Evolutionary conservation across 108 stramenopile genomes (phyloP).

Genomic region (Cyclotella baltica): DNA sequence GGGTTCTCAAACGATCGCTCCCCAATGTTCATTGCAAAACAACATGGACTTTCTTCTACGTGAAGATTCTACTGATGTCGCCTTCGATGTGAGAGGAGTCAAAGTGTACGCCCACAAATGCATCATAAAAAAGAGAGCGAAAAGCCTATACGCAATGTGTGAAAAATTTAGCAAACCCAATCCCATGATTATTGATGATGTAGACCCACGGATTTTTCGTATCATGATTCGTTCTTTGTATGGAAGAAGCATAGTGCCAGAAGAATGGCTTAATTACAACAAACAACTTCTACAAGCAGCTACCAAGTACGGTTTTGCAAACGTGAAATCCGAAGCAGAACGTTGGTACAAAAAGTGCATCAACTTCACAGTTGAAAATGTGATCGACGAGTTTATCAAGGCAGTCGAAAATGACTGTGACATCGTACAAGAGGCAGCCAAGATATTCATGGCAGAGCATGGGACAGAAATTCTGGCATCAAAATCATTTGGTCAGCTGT

Average conservation of each 20-base stretch:
- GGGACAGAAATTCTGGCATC: neutral
- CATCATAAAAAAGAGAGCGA: neutral
- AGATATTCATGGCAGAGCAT: neutral
- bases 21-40: too few relatives aligned
- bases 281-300: neutral
- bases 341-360: neutral
- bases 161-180: neutral
- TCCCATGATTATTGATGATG: slow-evolving; percentile 5
- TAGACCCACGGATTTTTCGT: neutral
- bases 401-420: neutral
- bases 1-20: too few relatives aligned
- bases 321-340: neutral
- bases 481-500: neutral
- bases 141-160: neutral
- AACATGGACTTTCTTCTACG: too few relatives aligned
- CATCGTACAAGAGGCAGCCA: neutral
- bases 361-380: slow-evolving; percentile 6
- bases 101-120: slow-evolving; percentile 4
- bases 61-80: too few relatives aligned
- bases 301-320: neutral
- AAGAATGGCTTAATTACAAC: neutral
- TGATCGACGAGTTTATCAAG: neutral
- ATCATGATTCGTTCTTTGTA: neutral
- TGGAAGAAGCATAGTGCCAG: neutral
- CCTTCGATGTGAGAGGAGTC: neutral